Evolutionary conservation across 225 moss, liverwort and hornwort genomes (phyloP).

Genomic region (Anthoceros angustus): DNA sequence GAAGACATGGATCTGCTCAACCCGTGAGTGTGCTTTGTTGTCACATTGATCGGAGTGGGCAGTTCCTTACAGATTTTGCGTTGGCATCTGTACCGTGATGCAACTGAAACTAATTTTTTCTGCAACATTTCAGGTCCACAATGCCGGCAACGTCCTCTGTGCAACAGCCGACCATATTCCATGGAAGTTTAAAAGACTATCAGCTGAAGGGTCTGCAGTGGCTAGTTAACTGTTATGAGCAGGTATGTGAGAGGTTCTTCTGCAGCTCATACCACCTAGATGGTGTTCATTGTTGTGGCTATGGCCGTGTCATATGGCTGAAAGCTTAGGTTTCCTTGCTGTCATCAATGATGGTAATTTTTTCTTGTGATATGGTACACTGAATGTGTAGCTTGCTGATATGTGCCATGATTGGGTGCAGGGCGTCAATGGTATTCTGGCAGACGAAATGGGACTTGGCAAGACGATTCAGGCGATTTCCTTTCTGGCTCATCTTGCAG

Average conservation of each 20-base stretch:
- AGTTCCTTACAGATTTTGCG: background rate
- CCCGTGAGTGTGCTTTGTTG: conserved; percentile 34
- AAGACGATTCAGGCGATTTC: conserved; percentile 99
- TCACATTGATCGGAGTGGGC: background rate
- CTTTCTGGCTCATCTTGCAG: conserved; percentile 89
- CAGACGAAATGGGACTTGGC: conserved; percentile 98
- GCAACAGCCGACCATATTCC: conserved; percentile 86
- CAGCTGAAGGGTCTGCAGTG: conserved; percentile 95
- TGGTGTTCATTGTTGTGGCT: too few species aligned
- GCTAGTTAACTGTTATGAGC: conserved; percentile 99
- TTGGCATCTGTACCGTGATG: background rate
- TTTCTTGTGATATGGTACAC: too few species aligned
- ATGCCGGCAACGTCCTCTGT: conserved; percentile 90
- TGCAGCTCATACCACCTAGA: background rate
- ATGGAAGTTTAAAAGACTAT: conserved; percentile 80
- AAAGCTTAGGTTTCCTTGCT: too few species aligned
- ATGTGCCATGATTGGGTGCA: conserved; percentile 11
- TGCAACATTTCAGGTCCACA: conserved; percentile 38
- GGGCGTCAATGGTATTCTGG: conserved; percentile 93
- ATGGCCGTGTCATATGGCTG: too few species aligned
- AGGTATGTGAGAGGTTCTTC: conserved; percentile 24
- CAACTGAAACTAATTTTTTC: background rate
- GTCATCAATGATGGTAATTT: too few species aligned
- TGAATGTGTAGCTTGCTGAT: background rate
- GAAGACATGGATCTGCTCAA: conserved; percentile 79